These are phyloP conservation scores for Berberis thunbergii DNA, from an alignment of 164 flowering plant species.

Conservation along the genomic window DNA sequence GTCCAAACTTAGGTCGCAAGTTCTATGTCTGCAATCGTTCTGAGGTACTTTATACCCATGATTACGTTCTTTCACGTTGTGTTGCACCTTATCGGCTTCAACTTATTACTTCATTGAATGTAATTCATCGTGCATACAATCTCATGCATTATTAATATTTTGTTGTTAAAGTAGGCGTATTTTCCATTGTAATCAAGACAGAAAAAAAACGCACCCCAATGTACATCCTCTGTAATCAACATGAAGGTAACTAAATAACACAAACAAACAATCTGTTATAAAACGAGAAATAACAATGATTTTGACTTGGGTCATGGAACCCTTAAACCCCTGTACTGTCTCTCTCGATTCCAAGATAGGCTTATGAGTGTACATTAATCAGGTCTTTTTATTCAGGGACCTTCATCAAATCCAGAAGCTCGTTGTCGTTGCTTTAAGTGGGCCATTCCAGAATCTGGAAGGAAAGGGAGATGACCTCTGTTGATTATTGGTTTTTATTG, in stretches of 20 bases:
- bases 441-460: constrained; percentile 52
- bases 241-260: too few relatives aligned
- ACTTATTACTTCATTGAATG: background rate
- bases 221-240: too few relatives aligned
- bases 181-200: too few relatives aligned
- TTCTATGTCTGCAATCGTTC: constrained; percentile 91
- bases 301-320: too few relatives aligned
- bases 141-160: too few relatives aligned
- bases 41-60: constrained; percentile 46
- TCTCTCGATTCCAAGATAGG: background rate
- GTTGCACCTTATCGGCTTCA: background rate
- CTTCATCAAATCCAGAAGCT: constrained; percentile 85
- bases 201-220: too few relatives aligned
- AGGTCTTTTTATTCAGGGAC: constrained; percentile 50
- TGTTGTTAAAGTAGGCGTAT: too few relatives aligned
- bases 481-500: background rate
- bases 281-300: too few relatives aligned
- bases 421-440: constrained; percentile 82
- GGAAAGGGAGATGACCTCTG: constrained; percentile 18
- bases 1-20: constrained; percentile 73
- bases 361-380: background rate
- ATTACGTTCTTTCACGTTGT: constrained; percentile 1
- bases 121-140: too few relatives aligned
- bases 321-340: too few relatives aligned
- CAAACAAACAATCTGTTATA: too few relatives aligned